Evolutionary conservation across 345 rosid species (phyloP).

Genomic region (Hirschfeldia incana): DNA sequence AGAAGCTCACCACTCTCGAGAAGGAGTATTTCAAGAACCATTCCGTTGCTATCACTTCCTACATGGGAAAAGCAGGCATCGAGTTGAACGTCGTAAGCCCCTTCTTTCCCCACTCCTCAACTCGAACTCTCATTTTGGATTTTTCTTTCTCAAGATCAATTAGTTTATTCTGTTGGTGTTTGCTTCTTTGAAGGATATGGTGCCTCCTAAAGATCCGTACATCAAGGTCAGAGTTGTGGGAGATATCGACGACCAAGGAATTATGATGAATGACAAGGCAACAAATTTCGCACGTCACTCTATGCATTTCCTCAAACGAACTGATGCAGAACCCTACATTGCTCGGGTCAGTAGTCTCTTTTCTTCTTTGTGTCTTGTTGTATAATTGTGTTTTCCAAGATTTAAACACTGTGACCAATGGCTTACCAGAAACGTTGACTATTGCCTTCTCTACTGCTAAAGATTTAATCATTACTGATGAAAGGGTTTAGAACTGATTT

Average conservation of each 20-base stretch:
- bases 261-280: conserved; percentile 66
- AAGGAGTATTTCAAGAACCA: conserved; percentile 69
- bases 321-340: conserved; percentile 88
- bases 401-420: neutral
- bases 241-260: conserved; percentile 79
- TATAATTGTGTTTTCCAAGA: neutral
- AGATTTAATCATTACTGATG: neutral
- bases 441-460: neutral
- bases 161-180: neutral
- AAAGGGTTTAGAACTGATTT: neutral
- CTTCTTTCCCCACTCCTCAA: neutral
- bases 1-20: conserved; percentile 67
- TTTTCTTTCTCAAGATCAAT: too few relatives aligned
- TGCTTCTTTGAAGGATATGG: conserved; percentile 72
- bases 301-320: conserved; percentile 91
- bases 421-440: neutral
- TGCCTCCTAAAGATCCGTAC: conserved; percentile 96
- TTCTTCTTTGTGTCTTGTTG: neutral
- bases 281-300: conserved; percentile 79
- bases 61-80: conserved; percentile 68
- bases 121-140: too few relatives aligned
- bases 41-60: conserved; percentile 62
- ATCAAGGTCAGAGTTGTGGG: conserved; percentile 83
- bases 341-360: conserved; percentile 67
- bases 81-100: conserved; percentile 78